Conservation (phyloP, 2,329 filamentous ascomycete genomes). For the Aspergillus fumigatus region DNA sequence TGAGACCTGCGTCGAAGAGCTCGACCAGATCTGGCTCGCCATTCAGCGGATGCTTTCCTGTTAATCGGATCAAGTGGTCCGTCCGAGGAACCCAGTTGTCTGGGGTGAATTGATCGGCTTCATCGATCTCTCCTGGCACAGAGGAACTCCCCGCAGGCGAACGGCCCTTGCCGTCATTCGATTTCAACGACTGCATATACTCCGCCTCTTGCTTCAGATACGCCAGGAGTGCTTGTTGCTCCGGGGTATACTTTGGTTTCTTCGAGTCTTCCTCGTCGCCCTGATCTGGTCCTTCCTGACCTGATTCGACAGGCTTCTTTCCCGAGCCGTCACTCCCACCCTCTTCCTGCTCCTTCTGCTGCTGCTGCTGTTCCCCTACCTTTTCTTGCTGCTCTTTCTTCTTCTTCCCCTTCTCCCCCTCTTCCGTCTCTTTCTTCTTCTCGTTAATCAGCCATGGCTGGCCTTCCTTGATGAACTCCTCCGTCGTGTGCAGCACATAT, state of each 20-base stretch:
- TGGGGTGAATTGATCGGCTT: conserved; percentile 48
- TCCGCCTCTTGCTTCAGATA: conserved; percentile 42
- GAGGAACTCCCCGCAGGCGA: conserved; percentile 34
- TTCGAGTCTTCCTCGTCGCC: conserved; percentile 9
- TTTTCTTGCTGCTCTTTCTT: conserved; percentile 16
- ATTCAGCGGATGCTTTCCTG: conserved; percentile 52
- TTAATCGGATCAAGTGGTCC: conserved; percentile 45
- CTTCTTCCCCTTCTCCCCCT: conserved; percentile 16
- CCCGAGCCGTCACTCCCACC: background rate
- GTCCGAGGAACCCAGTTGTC: conserved; percentile 53
- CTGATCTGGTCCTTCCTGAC: conserved; percentile 11
- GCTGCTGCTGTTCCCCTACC: conserved; percentile 20
- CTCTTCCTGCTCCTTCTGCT: conserved; percentile 23
- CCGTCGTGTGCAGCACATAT: conserved; percentile 46
- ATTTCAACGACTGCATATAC: conserved; percentile 37
- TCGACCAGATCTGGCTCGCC: conserved; percentile 42
- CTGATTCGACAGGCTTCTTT: conserved; percentile 6
- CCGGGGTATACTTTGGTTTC: conserved; percentile 35
- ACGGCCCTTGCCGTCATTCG: conserved; percentile 42
- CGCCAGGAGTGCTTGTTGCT: conserved; percentile 43
- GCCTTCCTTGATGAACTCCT: conserved; percentile 47
- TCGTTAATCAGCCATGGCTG: conserved; percentile 49
- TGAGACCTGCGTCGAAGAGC: conserved; percentile 46
- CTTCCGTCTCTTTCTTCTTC: conserved; percentile 30
- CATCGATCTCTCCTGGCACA: conserved; percentile 42